These are phyloP conservation scores for Apocynum venetum DNA, from an alignment of 257 asterid genomes.

Conservation along the genomic window DNA sequence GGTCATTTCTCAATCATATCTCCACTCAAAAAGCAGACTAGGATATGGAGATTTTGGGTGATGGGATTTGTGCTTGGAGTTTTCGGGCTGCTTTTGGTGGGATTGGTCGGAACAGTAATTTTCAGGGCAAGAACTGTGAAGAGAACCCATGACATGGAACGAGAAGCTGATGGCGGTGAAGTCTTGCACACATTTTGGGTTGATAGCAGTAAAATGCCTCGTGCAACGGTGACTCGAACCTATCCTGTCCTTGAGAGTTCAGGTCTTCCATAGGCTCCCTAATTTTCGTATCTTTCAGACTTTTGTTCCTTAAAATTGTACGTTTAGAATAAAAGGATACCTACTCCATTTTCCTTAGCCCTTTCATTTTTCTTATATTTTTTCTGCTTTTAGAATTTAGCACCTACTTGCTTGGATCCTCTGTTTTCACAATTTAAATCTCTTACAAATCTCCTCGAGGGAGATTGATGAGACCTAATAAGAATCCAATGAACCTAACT, in stretches of 20 bases:
- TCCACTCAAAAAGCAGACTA: slow-evolving; percentile 29
- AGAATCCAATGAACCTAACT: not conserved
- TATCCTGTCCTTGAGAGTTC: slow-evolving; percentile 57
- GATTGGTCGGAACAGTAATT: slow-evolving; percentile 27
- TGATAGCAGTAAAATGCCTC: slow-evolving; percentile 63
- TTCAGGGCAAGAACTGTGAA: slow-evolving; percentile 31
- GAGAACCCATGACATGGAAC: slow-evolving; percentile 43
- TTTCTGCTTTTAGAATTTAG: not conserved
- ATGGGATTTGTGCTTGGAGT: slow-evolving; percentile 49
- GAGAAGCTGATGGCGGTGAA: slow-evolving; percentile 67
- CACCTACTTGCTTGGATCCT: not conserved
- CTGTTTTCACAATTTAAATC: not conserved
- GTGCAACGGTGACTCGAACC: slow-evolving; percentile 63
- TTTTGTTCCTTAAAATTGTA: not conserved
- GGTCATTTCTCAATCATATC: slow-evolving; percentile 58
- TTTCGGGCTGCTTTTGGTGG: slow-evolving; percentile 37
- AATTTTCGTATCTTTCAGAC: not conserved
- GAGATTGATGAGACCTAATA: not conserved
- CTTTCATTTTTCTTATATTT: not conserved
- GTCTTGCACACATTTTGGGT: slow-evolving; percentile 45
- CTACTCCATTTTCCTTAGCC: not conserved
- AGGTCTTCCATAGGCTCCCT: slow-evolving; percentile 32
- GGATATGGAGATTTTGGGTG: slow-evolving; percentile 37
- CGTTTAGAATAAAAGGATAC: not conserved
- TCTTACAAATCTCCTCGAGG: not conserved